A percentile compares a stretch with the other conserved stretches of the same genome.
These are phyloP conservation scores for Xerocomus amazonicus DNA, from an alignment of 1,284 basidiomycete species.

Conservation along the genomic window DNA sequence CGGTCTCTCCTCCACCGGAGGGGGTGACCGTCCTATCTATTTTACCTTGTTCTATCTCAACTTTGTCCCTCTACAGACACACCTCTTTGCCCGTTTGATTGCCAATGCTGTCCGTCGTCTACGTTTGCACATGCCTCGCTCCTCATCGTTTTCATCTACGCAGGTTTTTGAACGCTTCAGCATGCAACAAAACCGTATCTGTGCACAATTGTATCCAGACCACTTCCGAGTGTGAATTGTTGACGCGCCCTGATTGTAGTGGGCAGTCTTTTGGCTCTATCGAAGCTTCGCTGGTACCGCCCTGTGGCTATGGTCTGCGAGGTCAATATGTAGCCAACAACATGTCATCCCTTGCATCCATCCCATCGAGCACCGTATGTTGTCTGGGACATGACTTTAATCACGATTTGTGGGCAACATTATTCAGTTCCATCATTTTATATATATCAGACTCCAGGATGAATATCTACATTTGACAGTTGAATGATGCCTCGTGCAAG, in stretches of 20 bases:
- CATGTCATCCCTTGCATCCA: slow-evolving; percentile 25
- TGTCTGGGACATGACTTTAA: slow-evolving; percentile 19
- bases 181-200: neutral
- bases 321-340: slow-evolving; percentile 69
- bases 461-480: neutral
- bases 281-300: slow-evolving; percentile 55
- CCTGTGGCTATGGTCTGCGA: slow-evolving; percentile 40
- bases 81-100: slow-evolving; percentile 76
- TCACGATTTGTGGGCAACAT: slow-evolving; percentile 27
- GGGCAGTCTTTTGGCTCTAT: slow-evolving; percentile 43
- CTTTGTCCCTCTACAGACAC: slow-evolving; percentile 45
- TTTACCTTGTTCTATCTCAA: slow-evolving; percentile 17
- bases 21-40: slow-evolving; percentile 51
- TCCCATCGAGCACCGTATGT: slow-evolving; percentile 20
- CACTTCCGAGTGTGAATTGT: no score
- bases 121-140: neutral
- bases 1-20: slow-evolving; percentile 67
- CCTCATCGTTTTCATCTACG: neutral
- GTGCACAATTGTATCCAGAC: neutral
- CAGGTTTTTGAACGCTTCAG: slow-evolving; percentile 43
- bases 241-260: no score
- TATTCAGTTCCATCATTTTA: neutral
- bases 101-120: slow-evolving; percentile 70
- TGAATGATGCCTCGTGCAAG: no score
- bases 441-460: neutral